Base-by-base conservation (phyloP, 139 green algal species). In the Mychonastes homosphaera region DNA sequence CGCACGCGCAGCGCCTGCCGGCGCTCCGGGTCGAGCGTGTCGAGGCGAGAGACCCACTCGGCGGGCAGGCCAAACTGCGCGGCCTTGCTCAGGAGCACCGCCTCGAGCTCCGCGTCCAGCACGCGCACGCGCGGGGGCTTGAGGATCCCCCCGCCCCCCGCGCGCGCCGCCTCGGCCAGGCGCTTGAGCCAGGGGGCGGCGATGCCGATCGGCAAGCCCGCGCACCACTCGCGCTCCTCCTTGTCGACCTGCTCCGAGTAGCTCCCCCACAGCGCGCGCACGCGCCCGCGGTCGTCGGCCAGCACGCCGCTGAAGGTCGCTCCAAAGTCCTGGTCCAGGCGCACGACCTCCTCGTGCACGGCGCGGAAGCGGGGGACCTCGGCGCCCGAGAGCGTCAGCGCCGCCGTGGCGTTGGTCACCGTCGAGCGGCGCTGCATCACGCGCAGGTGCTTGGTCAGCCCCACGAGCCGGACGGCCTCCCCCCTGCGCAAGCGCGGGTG, bases 281-380 rank as follows among this genome's bases (percentile, higher is more conserved):
- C 72, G 13, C 63, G 59, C 6, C 80, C 86, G 19, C 58, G 29
- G 8, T 73, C 56, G 56, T 95, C 79, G 12, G 78, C 78, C 38
- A 96, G 68, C 57, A 93, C 78, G 28, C 88, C 88, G 23, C 71
- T 77, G 68, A 90, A 93, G 5, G 73, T 65, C 24, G 65, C 53
- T 9, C 88, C 88, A 73, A 95, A 95, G 72, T 96, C 88, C 18
- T 88, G 89, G 60, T 96, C 88, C 58, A 96, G 70, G 67, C 84
- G 84, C 15, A 92, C 61, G 16, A 92, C 84, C 65, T 95, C 88
- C 62, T 95, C 90, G 58, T 96, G 84, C 56, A 94, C 78, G 1
- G 88, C 80, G 13, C 87, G 84, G 75, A 80, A 79, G 8, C 68
- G 74, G 8, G 85, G 85, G 36, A 91, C 81, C 38, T 89, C 80